phyloP scores from a whole-genome alignment of 2,329 filamentous ascomycete species.

The Cytospora chrysosperma region DNA sequence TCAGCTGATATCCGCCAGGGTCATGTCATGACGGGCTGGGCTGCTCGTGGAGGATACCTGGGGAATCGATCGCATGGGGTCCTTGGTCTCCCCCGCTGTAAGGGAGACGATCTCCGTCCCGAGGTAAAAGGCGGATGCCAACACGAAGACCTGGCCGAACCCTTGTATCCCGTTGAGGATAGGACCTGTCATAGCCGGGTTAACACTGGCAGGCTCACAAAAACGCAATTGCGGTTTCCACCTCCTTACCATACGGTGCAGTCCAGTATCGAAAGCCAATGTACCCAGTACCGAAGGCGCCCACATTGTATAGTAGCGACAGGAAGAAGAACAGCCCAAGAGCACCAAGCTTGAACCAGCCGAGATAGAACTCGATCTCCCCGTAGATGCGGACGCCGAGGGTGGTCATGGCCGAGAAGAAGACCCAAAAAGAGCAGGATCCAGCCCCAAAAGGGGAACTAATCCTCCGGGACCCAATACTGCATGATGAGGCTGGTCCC shows the following conservation, averaged over 20 bases:
- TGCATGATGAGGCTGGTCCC: neutral
- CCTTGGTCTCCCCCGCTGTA: constrained; percentile 32
- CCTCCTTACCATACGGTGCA: neutral
- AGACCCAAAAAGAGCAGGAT: constrained; percentile 1
- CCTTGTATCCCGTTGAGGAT: constrained; percentile 27
- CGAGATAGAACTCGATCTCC: neutral
- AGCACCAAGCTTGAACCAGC: constrained; percentile 9
- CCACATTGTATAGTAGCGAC: constrained; percentile 9
- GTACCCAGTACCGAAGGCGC: constrained; percentile 27
- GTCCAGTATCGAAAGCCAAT: constrained; percentile 26
- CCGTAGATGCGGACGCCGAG: neutral
- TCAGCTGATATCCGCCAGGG: too few relatives aligned
- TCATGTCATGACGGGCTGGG: too few relatives aligned
- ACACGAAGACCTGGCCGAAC: constrained; percentile 27
- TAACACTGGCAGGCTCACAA: neutral
- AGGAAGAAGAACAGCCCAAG: neutral
- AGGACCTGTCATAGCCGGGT: constrained; percentile 11
- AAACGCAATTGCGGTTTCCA: neutral
- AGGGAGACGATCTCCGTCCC: constrained; percentile 28
- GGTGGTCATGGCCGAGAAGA: neutral
- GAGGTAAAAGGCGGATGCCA: constrained; percentile 28
- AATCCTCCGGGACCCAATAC: neutral
- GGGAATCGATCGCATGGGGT: constrained; percentile 44
- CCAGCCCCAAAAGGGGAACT: neutral
- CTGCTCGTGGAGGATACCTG: too few relatives aligned